Evolutionary conservation across 805 yeast species (phyloP).

Genomic region (Monosporozyma aquatica): DNA sequence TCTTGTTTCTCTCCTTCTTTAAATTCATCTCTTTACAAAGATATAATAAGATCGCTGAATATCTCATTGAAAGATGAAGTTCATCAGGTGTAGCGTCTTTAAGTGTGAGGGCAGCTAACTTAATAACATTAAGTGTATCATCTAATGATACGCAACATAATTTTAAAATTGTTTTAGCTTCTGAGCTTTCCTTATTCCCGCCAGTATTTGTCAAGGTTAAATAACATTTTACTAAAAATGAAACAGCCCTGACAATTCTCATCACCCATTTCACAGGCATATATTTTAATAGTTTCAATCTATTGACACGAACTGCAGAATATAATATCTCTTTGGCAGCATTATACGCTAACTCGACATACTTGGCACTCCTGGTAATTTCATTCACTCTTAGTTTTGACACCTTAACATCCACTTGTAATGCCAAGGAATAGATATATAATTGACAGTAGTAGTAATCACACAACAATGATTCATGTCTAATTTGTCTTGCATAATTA

Average conservation of each 20-base stretch:
- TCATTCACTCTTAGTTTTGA: conserved; percentile 51
- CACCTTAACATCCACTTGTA: conserved; percentile 38
- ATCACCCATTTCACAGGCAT: conserved; percentile 94
- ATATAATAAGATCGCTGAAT: conserved; percentile 67
- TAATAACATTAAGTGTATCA: conserved; percentile 59
- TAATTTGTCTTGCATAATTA: conserved; percentile 36
- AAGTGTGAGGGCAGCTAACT: conserved; percentile 61
- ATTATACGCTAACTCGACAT: conserved; percentile 69
- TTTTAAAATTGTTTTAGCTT: conserved; percentile 41
- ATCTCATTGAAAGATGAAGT: conserved; percentile 71
- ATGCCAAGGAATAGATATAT: conserved; percentile 76
- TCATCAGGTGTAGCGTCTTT: conserved; percentile 86
- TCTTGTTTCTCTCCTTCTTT: conserved; percentile 21
- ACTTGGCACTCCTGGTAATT: conserved; percentile 61
- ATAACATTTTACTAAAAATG: conserved; percentile 82
- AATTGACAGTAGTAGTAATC: conserved; percentile 80
- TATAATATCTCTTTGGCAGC: conserved; percentile 75
- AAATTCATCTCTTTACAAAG: conserved; percentile 66
- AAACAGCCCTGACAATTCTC: conserved; percentile 77
- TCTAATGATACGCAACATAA: conserved; percentile 60
- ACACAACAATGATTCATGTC: conserved; percentile 62
- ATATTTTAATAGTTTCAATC: conserved; percentile 50
- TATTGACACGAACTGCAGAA: conserved; percentile 62
- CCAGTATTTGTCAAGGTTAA: conserved; percentile 42
- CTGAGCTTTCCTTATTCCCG: conserved; percentile 28